Base-by-base conservation (phyloP, 2,329 filamentous ascomycete species). In the Epichloe festucae region DNA sequence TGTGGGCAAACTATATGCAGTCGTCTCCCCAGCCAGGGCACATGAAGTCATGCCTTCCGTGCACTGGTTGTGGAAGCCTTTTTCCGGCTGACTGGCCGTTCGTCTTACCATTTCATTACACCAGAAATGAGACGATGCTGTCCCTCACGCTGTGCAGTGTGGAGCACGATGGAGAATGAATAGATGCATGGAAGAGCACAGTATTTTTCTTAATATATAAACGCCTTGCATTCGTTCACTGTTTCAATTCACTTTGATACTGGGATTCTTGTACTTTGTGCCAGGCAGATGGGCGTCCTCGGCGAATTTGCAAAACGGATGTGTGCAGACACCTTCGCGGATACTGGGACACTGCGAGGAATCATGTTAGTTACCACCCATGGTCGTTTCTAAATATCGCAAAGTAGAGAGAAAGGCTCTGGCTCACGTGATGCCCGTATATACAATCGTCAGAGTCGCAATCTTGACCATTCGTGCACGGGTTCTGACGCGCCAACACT, bases 361-460 rank as follows among this genome's bases (percentile, higher is more conserved):
- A 40, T 31, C 21, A n/a, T 45, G n/a, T 31, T 19, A 12, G n/a
- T 17, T 14, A 44, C 5, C 23, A 34, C 12, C 10, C 27, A 43
- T 23, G 8, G 31, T n/a, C 10, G 27, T 11, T 31, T 31, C 27
- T 31, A 31, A 11, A 31, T 31, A 31, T 31, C 27, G 27, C 27
- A 3, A 31, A 5, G 14, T 40, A 21, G 15, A 43, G 21, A 11
- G 6, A 48, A 8, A 44, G 21, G 5, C 27, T 23, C 31, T n/a
- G 23, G 70, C 76, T 68, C 60, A 79, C 77, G 58, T 83, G 74
- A 60, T 83, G 79, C 3, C 79, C 79, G 57, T 83, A 82, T 53
- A 82, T 81, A 60, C 79, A 83, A 55, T 76, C 73, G 2, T 74
- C 70, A 4, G 73, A 65, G 6, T 76, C 72, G 56, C 79, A 83